These are phyloP conservation scores for Pythium folliculosum DNA, from an alignment of 352 stramenopile species.

Conservation along the genomic window DNA sequence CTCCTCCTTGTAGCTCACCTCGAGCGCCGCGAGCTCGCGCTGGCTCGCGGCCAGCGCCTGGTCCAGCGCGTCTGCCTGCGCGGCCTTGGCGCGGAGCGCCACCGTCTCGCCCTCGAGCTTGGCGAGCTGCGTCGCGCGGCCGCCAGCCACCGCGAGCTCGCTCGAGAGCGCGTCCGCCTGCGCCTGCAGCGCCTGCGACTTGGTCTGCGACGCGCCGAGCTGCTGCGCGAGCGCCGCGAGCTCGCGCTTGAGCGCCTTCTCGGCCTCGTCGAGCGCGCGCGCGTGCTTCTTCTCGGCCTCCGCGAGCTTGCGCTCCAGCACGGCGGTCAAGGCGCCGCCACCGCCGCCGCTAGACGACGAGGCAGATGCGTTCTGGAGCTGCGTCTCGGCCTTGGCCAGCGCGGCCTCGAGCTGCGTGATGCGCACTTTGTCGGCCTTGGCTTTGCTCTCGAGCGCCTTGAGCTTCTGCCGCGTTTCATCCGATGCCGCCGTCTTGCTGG, in stretches of 20 bases:
- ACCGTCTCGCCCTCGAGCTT: conserved; percentile 69
- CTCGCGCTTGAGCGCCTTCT: conserved; percentile 57
- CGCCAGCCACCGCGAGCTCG: conserved; percentile 47
- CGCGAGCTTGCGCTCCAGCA: conserved; percentile 58
- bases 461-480: conserved; percentile 79
- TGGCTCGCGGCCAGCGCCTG: conserved; percentile 43
- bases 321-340: conserved; percentile 23
- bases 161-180: conserved; percentile 50
- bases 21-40: conserved; percentile 48
- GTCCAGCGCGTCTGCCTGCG: conserved; percentile 48
- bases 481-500: conserved; percentile 22
- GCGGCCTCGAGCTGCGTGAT: conserved; percentile 78
- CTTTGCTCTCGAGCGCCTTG: conserved; percentile 63
- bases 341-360: conserved; percentile 14
- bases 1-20: conserved; percentile 86
- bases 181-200: conserved; percentile 46
- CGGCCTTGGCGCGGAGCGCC: conserved; percentile 49
- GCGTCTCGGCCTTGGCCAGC: conserved; percentile 53
- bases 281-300: conserved; percentile 85
- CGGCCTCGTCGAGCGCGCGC: conserved; percentile 62
- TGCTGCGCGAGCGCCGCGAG: conserved; percentile 48
- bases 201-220: conserved; percentile 47
- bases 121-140: conserved; percentile 50
- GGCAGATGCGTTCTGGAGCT: conserved; percentile 18
- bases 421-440: conserved; percentile 68